Percentiles rank a stretch among this genome's conserved stretches.
These are phyloP conservation scores for Fusarium anthophilum DNA, from an alignment of 2,329 filamentous ascomycete genomes.

Conservation along the genomic window DNA sequence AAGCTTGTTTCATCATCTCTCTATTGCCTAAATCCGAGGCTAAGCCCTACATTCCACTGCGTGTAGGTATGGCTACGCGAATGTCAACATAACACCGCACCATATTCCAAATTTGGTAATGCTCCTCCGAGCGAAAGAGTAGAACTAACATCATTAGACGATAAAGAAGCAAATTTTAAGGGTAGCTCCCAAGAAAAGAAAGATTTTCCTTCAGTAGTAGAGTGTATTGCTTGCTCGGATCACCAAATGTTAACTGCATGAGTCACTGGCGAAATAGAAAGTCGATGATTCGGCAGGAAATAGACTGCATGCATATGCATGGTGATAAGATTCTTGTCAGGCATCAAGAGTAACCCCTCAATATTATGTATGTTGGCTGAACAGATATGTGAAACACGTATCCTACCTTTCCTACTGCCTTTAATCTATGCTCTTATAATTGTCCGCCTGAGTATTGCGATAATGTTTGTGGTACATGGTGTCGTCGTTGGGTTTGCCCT, in stretches of 20 bases:
- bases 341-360: not conserved
- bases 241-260: not conserved
- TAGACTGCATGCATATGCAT: not conserved
- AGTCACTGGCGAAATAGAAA: not conserved
- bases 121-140: not conserved
- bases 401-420: rapidly evolving
- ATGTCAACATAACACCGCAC: not conserved
- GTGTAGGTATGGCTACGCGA: too few species aligned
- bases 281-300: not conserved
- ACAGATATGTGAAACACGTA: not conserved
- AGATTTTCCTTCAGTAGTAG: too few species aligned
- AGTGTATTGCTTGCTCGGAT: not conserved
- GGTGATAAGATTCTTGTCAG: not conserved
- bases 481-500: not conserved
- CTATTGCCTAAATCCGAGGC: not conserved
- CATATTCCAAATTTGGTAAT: not conserved
- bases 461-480: not conserved
- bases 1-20: not conserved
- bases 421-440: too few species aligned
- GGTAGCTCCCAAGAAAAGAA: not conserved
- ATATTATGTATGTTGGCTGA: not conserved
- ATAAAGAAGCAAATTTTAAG: not conserved
- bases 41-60: not conserved
- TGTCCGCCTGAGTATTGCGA: not conserved
- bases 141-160: not conserved